Conservation (phyloP, 768 basidiomycete species). For the Xerocomellus dryophilus region DNA sequence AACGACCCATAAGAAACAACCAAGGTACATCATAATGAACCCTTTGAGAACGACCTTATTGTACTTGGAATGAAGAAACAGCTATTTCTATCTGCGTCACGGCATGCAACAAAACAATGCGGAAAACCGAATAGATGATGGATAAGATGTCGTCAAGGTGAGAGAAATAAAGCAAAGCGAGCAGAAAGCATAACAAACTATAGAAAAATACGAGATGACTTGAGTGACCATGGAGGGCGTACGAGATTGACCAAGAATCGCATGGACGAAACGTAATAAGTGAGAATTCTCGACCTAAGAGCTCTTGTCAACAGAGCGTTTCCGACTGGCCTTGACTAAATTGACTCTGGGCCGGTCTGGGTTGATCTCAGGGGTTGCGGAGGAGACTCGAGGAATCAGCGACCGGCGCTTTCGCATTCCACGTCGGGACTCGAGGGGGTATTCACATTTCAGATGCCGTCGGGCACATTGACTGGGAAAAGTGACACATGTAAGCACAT, state of each 20-base stretch:
- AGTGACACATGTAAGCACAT: constrained; percentile 25
- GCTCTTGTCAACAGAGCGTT: constrained; percentile 29
- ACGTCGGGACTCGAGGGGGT: constrained; percentile 65
- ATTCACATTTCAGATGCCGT: constrained; percentile 67
- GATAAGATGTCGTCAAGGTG: constrained; percentile 26
- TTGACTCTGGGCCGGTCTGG: constrained; percentile 24
- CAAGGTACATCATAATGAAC: constrained; percentile 13
- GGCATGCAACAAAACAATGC: constrained; percentile 21
- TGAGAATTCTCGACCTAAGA: constrained; percentile 13
- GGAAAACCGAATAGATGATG: constrained; percentile 29
- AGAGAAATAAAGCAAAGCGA: constrained; percentile 11
- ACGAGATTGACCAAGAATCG: constrained; percentile 5
- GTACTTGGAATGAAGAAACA: not conserved
- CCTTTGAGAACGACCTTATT: no score
- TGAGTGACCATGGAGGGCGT: not conserved
- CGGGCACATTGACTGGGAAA: constrained; percentile 65
- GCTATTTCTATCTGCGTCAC: constrained; percentile 28
- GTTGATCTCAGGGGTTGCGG: constrained; percentile 25
- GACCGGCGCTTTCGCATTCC: constrained; percentile 54
- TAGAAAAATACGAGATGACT: constrained; percentile 12
- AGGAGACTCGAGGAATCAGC: constrained; percentile 32
- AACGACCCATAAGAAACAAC: constrained; percentile 18
- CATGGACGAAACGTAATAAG: constrained; percentile 7
- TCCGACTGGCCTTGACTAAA: constrained; percentile 23
- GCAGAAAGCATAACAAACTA: constrained; percentile 27